A percentile compares a stretch with the other conserved stretches of the same genome.
phyloP scores from a whole-genome alignment of 2,329 filamentous ascomycete species.

The Colletotrichum coccodes region DNA sequence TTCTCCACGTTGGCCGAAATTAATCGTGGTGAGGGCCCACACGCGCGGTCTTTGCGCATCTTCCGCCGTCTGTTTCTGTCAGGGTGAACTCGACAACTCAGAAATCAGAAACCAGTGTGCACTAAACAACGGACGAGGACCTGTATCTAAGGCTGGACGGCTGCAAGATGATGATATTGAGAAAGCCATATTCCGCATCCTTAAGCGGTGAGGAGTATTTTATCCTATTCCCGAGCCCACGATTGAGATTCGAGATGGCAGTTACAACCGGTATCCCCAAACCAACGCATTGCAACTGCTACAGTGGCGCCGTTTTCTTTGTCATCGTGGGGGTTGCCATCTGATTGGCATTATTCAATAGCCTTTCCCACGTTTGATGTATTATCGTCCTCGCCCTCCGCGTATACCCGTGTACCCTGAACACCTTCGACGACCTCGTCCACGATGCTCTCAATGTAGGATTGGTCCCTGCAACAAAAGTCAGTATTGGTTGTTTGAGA shows the following conservation, averaged over 20 bases:
- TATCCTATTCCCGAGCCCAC: not conserved
- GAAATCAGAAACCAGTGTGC: not conserved
- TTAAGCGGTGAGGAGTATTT: not conserved
- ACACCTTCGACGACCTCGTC: constrained; percentile 82
- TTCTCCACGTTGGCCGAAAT: constrained; percentile 21
- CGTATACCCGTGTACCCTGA: constrained; percentile 73
- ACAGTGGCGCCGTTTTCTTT: not conserved
- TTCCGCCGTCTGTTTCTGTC: not conserved
- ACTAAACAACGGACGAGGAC: not conserved
- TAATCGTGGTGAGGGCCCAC: constrained; percentile 1
- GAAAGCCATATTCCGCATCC: not conserved
- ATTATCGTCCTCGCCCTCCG: constrained; percentile 77
- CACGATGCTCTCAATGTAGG: constrained; percentile 82
- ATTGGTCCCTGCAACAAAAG: constrained; percentile 67
- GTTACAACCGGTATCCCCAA: constrained; percentile 7
- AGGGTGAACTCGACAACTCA: not conserved
- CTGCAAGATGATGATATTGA: not conserved
- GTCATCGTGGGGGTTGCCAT: constrained; percentile 9
- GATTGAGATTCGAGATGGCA: constrained; percentile 11
- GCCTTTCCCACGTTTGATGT: constrained; percentile 1
- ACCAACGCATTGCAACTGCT: constrained; percentile 2
- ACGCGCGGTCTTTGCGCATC: constrained; percentile 16
- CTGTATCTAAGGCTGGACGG: not conserved
- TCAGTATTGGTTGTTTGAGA: constrained; percentile 11
- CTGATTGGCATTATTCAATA: not conserved